These are phyloP conservation scores for Oryza australiensis DNA, from an alignment of 176 grass and related monocot species.

Conservation along the genomic window DNA sequence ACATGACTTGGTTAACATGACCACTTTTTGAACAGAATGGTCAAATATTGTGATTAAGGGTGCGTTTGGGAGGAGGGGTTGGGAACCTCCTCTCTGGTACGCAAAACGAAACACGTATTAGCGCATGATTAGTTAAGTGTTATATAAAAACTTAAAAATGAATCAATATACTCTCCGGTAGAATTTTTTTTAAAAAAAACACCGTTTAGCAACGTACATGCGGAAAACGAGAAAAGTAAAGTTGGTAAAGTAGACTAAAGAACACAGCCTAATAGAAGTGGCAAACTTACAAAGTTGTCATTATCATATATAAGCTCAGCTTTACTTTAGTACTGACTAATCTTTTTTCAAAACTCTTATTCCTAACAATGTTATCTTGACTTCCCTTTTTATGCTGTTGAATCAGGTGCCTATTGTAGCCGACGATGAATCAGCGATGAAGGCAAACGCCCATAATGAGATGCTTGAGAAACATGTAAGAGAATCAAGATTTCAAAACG, in stretches of 20 bases:
- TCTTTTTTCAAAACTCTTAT: not conserved
- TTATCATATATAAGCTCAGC: not conserved
- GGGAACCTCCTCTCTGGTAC: too few species aligned
- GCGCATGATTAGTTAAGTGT: too few species aligned
- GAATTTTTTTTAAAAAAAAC: too few species aligned
- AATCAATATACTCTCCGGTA: too few species aligned
- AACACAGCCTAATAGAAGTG: not conserved
- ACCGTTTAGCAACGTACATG: too few species aligned
- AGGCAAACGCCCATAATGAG: slow-evolving; percentile 26
- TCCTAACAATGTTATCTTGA: not conserved
- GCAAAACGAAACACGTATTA: too few species aligned
- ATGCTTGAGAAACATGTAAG: slow-evolving; percentile 50
- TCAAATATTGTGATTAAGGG: not conserved
- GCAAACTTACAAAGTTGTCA: not conserved
- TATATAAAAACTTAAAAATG: too few species aligned
- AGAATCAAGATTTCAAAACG: not conserved
- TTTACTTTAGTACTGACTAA: not conserved
- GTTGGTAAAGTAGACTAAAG: too few species aligned
- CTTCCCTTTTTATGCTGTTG: not conserved
- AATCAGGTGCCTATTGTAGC: slow-evolving; percentile 30
- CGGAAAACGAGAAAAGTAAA: too few species aligned
- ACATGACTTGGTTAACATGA: not conserved
- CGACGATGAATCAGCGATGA: slow-evolving; percentile 43
- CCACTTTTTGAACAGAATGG: not conserved
- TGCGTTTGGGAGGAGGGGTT: too few species aligned